Conservation (phyloP, 2,329 filamentous ascomycete genomes). For the Colletotrichum tropicale region DNA sequence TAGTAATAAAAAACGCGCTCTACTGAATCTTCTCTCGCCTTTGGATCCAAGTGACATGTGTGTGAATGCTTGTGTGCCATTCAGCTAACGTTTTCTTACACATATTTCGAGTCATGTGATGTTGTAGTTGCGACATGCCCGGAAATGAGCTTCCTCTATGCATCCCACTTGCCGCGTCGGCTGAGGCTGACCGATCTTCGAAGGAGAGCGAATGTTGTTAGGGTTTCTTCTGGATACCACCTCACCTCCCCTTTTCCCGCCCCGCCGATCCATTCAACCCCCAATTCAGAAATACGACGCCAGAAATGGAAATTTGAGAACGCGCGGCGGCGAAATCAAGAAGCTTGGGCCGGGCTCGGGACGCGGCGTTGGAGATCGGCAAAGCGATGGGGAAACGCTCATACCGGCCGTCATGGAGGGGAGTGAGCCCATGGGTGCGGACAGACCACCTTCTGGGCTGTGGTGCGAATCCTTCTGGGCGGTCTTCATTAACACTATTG, state of each 20-base stretch:
- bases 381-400: background rate
- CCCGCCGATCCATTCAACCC: background rate
- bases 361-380: background rate
- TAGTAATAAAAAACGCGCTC: constrained; percentile 12
- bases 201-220: background rate
- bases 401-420: background rate
- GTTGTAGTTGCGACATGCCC: background rate
- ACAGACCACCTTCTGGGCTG: background rate
- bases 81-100: background rate
- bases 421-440: background rate
- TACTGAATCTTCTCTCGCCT: background rate
- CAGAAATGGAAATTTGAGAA: background rate
- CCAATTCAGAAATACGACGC: background rate
- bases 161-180: background rate
- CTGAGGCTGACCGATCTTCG: background rate
- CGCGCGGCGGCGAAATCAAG: background rate
- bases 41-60: background rate
- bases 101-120: background rate
- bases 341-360: background rate
- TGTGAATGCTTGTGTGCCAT: background rate
- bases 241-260: background rate
- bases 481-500: background rate
- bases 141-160: background rate
- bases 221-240: background rate
- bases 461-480: background rate